These are phyloP conservation scores for Phoenix dactylifera DNA, from an alignment of 176 grass and related monocot genomes.

Conservation along the genomic window DNA sequence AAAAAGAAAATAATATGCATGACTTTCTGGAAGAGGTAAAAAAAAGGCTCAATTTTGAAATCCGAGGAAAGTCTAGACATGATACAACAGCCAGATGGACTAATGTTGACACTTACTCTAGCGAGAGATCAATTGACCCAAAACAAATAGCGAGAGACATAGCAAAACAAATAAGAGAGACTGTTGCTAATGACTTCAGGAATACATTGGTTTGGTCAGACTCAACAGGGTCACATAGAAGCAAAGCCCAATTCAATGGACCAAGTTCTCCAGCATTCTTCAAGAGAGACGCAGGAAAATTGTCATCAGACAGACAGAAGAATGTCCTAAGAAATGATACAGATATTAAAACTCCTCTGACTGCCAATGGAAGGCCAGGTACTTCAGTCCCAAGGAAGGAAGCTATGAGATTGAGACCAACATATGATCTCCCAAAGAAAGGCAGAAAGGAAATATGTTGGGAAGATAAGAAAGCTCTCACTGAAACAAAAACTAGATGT, in stretches of 20 bases:
- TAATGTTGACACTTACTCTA: neutral
- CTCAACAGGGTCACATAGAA: constrained; percentile 54
- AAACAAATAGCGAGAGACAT: constrained; percentile 67
- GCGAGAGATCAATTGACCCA: constrained; percentile 28
- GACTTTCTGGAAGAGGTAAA: constrained; percentile 94
- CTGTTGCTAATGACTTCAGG: constrained; percentile 48
- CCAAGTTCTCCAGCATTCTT: constrained; percentile 41
- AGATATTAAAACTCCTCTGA: constrained; percentile 23
- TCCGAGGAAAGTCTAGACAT: constrained; percentile 38
- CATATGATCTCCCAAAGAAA: constrained; percentile 19
- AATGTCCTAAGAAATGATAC: constrained; percentile 54
- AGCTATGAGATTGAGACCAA: constrained; percentile 14
- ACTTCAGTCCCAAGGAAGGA: constrained; percentile 10
- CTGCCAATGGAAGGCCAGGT: constrained; percentile 9
- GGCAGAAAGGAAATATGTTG: constrained; percentile 19
- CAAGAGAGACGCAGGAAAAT: constrained; percentile 42
- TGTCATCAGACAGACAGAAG: constrained; percentile 61
- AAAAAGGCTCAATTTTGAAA: constrained; percentile 70
- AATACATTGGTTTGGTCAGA: constrained; percentile 41
- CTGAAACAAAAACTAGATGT: constrained; percentile 33
- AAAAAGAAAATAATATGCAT: constrained; percentile 76
- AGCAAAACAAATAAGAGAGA: constrained; percentile 66
- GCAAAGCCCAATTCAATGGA: constrained; percentile 26
- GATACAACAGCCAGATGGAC: constrained; percentile 29
- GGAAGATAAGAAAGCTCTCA: constrained; percentile 41